phyloP scores from a whole-genome alignment of 176 grass and related monocot species.

The Melocanna baccifera region DNA sequence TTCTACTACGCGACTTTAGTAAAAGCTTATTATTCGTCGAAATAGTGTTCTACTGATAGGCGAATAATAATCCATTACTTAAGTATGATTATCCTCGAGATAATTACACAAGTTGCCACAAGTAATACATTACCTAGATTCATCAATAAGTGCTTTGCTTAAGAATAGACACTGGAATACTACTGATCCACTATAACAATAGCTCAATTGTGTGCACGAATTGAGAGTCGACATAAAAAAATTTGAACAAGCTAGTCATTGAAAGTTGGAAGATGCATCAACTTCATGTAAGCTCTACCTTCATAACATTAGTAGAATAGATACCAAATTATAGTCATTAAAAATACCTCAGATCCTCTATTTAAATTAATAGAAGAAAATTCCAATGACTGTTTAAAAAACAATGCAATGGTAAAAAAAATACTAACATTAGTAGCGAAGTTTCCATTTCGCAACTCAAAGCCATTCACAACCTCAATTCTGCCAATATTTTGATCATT shows the following conservation, averaged over 20 bases:
- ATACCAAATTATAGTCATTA: background rate
- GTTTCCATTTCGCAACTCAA: constrained; percentile 53
- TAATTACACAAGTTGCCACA: too few species aligned
- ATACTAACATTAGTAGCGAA: constrained; percentile 50
- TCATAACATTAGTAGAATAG: background rate
- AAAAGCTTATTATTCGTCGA: too few species aligned
- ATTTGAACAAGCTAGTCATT: background rate
- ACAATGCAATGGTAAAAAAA: constrained; percentile 22
- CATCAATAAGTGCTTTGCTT: background rate
- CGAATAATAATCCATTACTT: too few species aligned
- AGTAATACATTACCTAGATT: background rate
- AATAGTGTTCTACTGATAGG: too few species aligned
- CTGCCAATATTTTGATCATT: constrained; percentile 37
- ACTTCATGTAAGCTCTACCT: background rate
- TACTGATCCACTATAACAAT: background rate
- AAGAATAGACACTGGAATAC: constrained; percentile 9
- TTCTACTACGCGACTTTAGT: too few species aligned
- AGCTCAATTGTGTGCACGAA: background rate
- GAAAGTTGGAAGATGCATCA: background rate
- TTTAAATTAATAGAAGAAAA: background rate
- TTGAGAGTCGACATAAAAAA: background rate
- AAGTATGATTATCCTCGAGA: too few species aligned
- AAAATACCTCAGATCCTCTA: background rate
- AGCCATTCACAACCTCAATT: constrained; percentile 43
- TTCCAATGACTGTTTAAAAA: background rate